Conservation (phyloP, 257 asterid genomes). For the Nicotiana attenuata region DNA sequence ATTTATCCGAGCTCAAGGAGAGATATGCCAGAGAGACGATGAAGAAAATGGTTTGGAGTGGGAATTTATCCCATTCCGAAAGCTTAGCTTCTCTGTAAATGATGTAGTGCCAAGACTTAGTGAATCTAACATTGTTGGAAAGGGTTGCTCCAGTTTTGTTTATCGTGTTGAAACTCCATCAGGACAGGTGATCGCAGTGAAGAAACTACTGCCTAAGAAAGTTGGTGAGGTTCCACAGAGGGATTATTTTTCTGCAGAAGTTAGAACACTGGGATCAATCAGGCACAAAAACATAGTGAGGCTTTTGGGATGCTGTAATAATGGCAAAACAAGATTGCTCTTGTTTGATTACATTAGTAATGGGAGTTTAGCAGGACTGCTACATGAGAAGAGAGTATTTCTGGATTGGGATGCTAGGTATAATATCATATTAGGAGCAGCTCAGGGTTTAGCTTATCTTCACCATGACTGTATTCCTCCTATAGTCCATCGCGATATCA, state of each 20-base stretch:
- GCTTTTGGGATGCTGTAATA: conserved; percentile 71
- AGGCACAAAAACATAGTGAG: conserved; percentile 69
- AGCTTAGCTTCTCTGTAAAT: conserved; percentile 52
- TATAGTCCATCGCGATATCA: conserved; percentile 66
- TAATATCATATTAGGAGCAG: conserved; percentile 59
- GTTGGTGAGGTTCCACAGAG: conserved; percentile 46
- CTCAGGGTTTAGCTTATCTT: conserved; percentile 67
- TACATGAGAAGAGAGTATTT: conserved; percentile 40
- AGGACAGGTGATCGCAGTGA: conserved; percentile 54
- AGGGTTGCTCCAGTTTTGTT: conserved; percentile 62
- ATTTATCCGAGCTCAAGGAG: conserved; percentile 25
- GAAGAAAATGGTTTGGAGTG: conserved; percentile 49
- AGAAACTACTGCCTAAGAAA: conserved; percentile 56
- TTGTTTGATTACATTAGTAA: conserved; percentile 65
- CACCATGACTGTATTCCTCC: conserved; percentile 80
- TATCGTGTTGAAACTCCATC: conserved; percentile 57
- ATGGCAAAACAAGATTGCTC: conserved; percentile 62
- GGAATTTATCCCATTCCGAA: conserved; percentile 66
- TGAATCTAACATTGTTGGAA: conserved; percentile 64
- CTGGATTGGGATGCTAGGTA: conserved; percentile 73
- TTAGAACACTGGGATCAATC: conserved; percentile 51
- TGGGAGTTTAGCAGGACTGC: conserved; percentile 58
- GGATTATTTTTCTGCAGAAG: conserved; percentile 69
- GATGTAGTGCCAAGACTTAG: conserved; percentile 49
- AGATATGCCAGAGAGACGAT: conserved; percentile 22